Conservation (phyloP, 257 asterid genomes). For the Nicotiana noctiflora region DNA sequence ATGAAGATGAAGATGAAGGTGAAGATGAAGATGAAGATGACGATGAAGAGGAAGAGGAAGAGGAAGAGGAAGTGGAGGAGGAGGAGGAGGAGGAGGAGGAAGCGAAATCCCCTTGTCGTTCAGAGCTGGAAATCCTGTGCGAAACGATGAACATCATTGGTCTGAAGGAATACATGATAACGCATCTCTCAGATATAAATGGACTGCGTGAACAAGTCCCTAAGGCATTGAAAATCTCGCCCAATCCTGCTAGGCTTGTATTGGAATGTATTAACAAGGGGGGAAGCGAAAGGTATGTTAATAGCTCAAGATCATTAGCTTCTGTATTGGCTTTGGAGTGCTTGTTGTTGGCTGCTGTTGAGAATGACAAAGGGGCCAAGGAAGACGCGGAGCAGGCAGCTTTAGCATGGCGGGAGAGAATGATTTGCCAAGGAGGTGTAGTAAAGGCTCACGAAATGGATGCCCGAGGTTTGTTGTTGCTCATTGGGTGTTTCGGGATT, state of each 20-base stretch:
- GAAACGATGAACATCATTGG: constrained; percentile 46
- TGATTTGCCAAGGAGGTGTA: constrained; percentile 63
- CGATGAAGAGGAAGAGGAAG: background rate
- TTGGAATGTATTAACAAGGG: constrained; percentile 64
- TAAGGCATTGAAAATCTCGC: constrained; percentile 49
- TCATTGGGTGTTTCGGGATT: constrained; percentile 66
- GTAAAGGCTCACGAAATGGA: constrained; percentile 47
- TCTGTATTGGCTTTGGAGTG: constrained; percentile 63
- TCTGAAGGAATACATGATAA: constrained; percentile 39
- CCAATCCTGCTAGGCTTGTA: constrained; percentile 51
- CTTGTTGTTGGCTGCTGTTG: constrained; percentile 47
- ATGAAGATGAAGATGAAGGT: background rate
- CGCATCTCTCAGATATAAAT: constrained; percentile 29
- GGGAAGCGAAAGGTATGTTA: constrained; percentile 43
- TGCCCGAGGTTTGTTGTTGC: constrained; percentile 70
- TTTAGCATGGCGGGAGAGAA: constrained; percentile 60
- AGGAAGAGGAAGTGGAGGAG: too few species aligned
- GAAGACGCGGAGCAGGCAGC: constrained; percentile 58
- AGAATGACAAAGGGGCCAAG: constrained; percentile 23
- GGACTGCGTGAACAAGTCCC: constrained; percentile 64
- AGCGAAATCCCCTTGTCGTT: background rate
- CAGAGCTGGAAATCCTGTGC: constrained; percentile 40
- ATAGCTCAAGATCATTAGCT: constrained; percentile 53
- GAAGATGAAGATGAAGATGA: too few species aligned
- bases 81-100: background rate